Percentiles rank a stretch among this genome's conserved stretches.
These are phyloP conservation scores for Cicer chorassanicum DNA, from an alignment of 306 rosid genomes.

Conservation along the genomic window DNA sequence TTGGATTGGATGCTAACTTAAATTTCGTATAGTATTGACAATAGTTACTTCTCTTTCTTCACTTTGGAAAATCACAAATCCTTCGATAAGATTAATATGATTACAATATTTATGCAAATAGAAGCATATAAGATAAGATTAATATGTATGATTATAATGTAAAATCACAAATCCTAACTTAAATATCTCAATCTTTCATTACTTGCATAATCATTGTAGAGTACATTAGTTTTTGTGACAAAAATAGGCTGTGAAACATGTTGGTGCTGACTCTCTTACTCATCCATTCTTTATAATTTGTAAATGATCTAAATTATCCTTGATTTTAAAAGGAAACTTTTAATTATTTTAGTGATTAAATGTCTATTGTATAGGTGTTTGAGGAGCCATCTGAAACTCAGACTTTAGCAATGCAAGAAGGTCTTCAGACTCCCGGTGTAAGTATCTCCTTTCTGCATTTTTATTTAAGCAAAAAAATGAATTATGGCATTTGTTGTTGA, in stretches of 20 bases:
- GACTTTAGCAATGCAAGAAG: conserved; percentile 61
- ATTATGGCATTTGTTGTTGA: conserved; percentile 10
- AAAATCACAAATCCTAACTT: conserved; percentile 13
- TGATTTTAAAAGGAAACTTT: neutral
- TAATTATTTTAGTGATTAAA: conserved; percentile 28
- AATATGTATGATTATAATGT: neutral
- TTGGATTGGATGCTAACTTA: neutral
- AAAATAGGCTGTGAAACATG: neutral
- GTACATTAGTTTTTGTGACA: neutral
- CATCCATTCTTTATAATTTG: neutral
- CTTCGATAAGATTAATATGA: no score
- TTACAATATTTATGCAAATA: neutral
- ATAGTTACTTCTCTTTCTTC: no score
- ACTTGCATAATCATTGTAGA: neutral
- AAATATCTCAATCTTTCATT: neutral
- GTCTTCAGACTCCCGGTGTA: conserved; percentile 76
- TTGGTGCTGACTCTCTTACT: neutral
- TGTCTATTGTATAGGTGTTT: conserved; percentile 55
- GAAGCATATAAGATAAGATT: conserved; percentile 6
- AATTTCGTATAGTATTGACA: no score
- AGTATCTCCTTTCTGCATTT: conserved; percentile 43
- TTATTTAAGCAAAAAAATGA: neutral
- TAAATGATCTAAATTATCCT: conserved; percentile 17
- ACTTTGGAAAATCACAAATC: no score
- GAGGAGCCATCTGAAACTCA: conserved; percentile 72